phyloP scores from a whole-genome alignment of 2,329 filamentous ascomycete species.

The Calonectria fujianensis region DNA sequence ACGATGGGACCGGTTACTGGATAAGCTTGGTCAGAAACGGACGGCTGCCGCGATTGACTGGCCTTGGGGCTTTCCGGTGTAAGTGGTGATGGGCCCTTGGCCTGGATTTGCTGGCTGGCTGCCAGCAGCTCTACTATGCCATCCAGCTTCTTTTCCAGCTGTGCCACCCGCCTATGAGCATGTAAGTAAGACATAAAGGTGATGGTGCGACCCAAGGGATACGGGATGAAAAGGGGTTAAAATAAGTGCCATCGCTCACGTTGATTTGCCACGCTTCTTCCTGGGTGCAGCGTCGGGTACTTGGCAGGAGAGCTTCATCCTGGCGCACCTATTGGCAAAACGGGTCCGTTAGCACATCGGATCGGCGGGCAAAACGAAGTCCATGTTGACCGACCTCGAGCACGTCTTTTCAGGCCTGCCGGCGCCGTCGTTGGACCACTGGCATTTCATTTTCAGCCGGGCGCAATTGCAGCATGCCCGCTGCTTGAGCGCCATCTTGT shows the following conservation, averaged over 20 bases:
- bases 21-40: background rate
- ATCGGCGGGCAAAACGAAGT: background rate
- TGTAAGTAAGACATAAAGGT: conserved; percentile 18
- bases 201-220: background rate
- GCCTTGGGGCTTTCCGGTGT: conserved; percentile 53
- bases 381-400: conserved; percentile 51
- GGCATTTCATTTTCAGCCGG: conserved; percentile 61
- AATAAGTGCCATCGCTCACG: conserved; percentile 47
- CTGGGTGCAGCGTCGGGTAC: conserved; percentile 59
- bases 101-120: conserved; percentile 54
- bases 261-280: conserved; percentile 61
- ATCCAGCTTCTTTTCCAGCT: conserved; percentile 64
- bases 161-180: conserved; percentile 59
- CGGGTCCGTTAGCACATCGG: background rate
- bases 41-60: conserved; percentile 3
- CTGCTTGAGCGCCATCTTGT: conserved; percentile 45
- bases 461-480: conserved; percentile 61
- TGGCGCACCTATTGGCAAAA: conserved; percentile 55
- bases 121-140: conserved; percentile 62
- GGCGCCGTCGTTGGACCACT: conserved; percentile 55
- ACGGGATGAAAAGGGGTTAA: background rate
- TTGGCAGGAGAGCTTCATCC: conserved; percentile 59
- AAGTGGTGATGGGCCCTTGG: conserved; percentile 47
- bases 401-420: conserved; percentile 49
- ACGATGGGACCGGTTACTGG: background rate